Percentiles rank a stretch among this genome's conserved stretches.
Conservation (phyloP, 2,329 filamentous ascomycete genomes). For the Alternaria burnsii region DNA sequence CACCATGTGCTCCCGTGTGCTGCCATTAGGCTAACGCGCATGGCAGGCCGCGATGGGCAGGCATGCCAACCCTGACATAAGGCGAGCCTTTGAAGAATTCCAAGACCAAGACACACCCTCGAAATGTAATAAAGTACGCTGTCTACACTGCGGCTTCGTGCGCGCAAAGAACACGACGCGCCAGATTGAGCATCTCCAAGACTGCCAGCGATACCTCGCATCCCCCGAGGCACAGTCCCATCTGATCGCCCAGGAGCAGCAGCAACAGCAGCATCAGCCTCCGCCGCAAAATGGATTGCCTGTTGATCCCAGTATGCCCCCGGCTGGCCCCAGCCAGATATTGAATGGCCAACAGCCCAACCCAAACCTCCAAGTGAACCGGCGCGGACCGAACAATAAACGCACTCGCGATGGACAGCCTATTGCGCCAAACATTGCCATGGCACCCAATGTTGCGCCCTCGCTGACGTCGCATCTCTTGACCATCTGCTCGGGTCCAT, state of each 20-base stretch:
- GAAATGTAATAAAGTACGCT: constrained; percentile 60
- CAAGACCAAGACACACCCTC: constrained; percentile 53
- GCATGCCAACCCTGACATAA: constrained; percentile 55
- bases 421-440: constrained; percentile 43
- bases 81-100: constrained; percentile 50
- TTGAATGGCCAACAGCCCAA: constrained; percentile 58
- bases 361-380: constrained; percentile 57
- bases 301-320: constrained; percentile 25
- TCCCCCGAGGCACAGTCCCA: constrained; percentile 56
- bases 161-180: constrained; percentile 62
- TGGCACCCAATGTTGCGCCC: constrained; percentile 43
- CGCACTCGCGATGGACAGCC: constrained; percentile 49
- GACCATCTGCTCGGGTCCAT: constrained; percentile 56
- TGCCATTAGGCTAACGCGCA: constrained; percentile 23
- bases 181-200: constrained; percentile 60
- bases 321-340: constrained; percentile 46
- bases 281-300: constrained; percentile 26
- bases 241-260: constrained; percentile 25
- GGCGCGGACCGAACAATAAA: constrained; percentile 54
- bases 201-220: constrained; percentile 55
- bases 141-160: constrained; percentile 59
- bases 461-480: constrained; percentile 68
- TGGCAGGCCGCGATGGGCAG: constrained; percentile 36
- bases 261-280: constrained; percentile 17
- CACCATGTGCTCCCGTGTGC: not conserved